phyloP scores from a whole-genome alignment of 345 rosid species.

The Odontarrhena argentea region DNA sequence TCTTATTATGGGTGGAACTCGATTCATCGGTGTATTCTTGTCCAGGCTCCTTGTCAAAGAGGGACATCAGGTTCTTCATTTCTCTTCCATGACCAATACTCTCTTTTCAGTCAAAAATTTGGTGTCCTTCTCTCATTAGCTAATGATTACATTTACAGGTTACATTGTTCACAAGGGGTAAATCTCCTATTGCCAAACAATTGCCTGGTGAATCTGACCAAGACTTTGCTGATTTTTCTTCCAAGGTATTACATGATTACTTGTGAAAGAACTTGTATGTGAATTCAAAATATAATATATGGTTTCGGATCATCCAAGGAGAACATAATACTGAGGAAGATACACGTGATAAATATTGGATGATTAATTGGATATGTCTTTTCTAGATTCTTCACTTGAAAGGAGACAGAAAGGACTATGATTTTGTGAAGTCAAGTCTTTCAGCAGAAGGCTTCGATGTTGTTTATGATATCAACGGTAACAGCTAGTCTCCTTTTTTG shows the following conservation, averaged over 20 bases:
- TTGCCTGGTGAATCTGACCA: slow-evolving; percentile 89
- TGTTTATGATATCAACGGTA: slow-evolving; percentile 95
- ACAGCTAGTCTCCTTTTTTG: slow-evolving; percentile 2
- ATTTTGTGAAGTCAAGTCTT: slow-evolving; percentile 95
- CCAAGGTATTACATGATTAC: slow-evolving; percentile 57
- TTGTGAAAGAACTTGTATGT: slow-evolving; percentile 14
- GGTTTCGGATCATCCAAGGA: background rate
- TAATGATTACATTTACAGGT: slow-evolving; percentile 56
- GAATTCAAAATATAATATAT: background rate
- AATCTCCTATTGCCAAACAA: slow-evolving; percentile 82
- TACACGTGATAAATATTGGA: background rate
- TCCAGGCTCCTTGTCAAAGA: slow-evolving; percentile 91
- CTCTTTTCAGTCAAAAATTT: background rate
- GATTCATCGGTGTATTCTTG: slow-evolving; percentile 87
- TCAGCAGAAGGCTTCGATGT: slow-evolving; percentile 91
- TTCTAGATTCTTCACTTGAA: slow-evolving; percentile 84
- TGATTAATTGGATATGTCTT: slow-evolving; percentile 22
- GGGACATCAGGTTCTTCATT: slow-evolving; percentile 73
- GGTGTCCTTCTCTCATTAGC: background rate
- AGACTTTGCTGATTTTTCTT: slow-evolving; percentile 81
- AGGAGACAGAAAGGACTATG: slow-evolving; percentile 94
- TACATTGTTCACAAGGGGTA: slow-evolving; percentile 92
- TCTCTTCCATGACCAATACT: slow-evolving; percentile 13
- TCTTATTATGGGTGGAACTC: slow-evolving; percentile 96
- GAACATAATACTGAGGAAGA: background rate